Evolutionary conservation across 305 asterid species (phyloP), one percentile per base, ranked within the genome.

Genomic region (Rubia tinctorum): DNA sequence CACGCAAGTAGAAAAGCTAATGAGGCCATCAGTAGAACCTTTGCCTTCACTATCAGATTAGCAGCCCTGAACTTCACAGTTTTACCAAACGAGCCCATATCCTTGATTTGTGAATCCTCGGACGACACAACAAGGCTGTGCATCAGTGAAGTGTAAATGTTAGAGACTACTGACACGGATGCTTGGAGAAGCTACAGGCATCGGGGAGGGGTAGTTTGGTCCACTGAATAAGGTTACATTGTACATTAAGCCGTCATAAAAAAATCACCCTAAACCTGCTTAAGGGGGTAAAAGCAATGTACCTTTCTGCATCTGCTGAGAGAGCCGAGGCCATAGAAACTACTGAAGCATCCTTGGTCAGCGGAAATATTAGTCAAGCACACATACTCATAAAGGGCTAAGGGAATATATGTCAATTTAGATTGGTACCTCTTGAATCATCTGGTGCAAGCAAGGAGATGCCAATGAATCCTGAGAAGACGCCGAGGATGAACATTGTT

Each of bases 381-480:
- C 79, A 69, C 44, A 73, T 77, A 62, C 56, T 43, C 18, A 18
- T 56, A 66, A 47, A 51, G 55, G 66, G 30, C 13, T 49, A 44
- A 47, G 39, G 39, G 51, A 49, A 75, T 51, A 66, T 59, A 51
- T 68, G 42, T 11, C 44, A 20, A 70, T 67, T 20, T 69, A 67
- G 20, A 66, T 44, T 22, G 69, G 77, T 85, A 93, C 98, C 98
- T 93, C 85, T 91, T 55, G 94, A 75, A 69, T 92, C 98, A 83
- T 92, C 98, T 56, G 98, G 98, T 73, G 98, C 98, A 77, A 93
- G 79, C 86, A 93, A 88, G 61, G 96, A 89, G 79, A 93, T 93
- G 88, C 98, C 98, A 79, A 90, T 80, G 85, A 93, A 93, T 44
- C 90, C 98, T 80, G 91, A 90, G 73, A 86, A 67, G 91, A 93